phyloP scores from a whole-genome alignment of 306 rosid species.

The Inga oerstediana region DNA sequence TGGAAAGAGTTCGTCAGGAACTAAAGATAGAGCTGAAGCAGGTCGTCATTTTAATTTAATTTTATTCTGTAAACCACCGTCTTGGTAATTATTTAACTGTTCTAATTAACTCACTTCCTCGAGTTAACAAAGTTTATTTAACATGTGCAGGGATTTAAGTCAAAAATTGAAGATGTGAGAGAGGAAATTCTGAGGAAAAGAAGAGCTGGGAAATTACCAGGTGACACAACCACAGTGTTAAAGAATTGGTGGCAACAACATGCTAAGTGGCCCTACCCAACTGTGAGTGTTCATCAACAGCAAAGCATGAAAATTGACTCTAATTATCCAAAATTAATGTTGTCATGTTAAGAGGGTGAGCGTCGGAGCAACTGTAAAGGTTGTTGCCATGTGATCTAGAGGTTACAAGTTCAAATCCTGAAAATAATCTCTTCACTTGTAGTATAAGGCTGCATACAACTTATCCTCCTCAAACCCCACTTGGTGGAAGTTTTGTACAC shows the following conservation, averaged over 20 bases:
- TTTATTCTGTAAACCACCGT: background rate
- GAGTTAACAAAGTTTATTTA: background rate
- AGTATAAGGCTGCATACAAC: too few species aligned
- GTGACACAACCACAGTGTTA: slow-evolving; percentile 92
- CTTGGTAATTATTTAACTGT: background rate
- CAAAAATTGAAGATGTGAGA: slow-evolving; percentile 95
- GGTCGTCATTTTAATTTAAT: slow-evolving; percentile 45
- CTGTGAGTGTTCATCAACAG: slow-evolving; percentile 55
- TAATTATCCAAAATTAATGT: background rate
- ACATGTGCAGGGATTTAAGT: slow-evolving; percentile 79
- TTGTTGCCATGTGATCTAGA: too few species aligned
- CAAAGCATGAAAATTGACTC: background rate
- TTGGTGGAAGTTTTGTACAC: too few species aligned
- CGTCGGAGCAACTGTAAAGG: too few species aligned
- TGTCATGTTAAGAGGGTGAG: background rate
- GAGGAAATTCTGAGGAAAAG: slow-evolving; percentile 94
- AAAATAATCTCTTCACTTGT: too few species aligned
- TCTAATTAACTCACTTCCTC: background rate
- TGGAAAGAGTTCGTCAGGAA: slow-evolving; percentile 98
- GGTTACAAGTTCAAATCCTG: too few species aligned
- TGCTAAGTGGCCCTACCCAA: slow-evolving; percentile 99
- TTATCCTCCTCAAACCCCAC: too few species aligned
- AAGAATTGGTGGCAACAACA: slow-evolving; percentile 99
- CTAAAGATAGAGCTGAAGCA: slow-evolving; percentile 95
- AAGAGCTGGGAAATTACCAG: slow-evolving; percentile 98